Evolutionary conservation across 169 alveolate species (phyloP).

Genomic region (Plasmodium inui): DNA sequence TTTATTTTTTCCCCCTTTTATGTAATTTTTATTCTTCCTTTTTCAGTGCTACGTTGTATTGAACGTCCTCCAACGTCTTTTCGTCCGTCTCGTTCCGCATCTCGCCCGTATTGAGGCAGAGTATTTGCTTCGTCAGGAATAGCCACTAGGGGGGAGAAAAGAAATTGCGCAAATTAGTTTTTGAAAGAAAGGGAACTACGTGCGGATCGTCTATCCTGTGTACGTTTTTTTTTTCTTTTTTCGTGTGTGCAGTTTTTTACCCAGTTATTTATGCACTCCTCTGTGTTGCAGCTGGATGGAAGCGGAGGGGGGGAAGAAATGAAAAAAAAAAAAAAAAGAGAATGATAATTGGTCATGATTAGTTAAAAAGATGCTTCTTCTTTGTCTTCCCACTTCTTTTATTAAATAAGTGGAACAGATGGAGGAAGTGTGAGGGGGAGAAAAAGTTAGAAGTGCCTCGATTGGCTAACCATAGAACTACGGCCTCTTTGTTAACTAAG

Average conservation of each 20-base stretch:
- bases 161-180: neutral
- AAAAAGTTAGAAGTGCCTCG: neutral
- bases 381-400: neutral
- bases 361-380: neutral
- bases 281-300: constrained; percentile 30
- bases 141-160: constrained; percentile 35
- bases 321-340: neutral
- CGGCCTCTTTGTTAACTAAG: constrained; percentile 55
- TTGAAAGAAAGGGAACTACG: neutral
- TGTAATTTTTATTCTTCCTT: neutral
- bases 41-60: constrained; percentile 27
- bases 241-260: neutral
- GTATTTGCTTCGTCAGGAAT: constrained; percentile 64
- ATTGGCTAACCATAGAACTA: constrained; percentile 38
- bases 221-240: neutral
- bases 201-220: neutral
- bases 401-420: neutral
- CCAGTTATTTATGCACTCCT: constrained; percentile 66
- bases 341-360: neutral
- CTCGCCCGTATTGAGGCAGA: constrained; percentile 63
- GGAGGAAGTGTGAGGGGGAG: neutral
- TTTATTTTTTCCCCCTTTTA: neutral
- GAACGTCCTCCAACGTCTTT: constrained; percentile 46
- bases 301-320: neutral
- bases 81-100: constrained; percentile 60